Evolutionary conservation across 768 basidiomycete species (phyloP).

Genomic region (Lactarius deliciosus): DNA sequence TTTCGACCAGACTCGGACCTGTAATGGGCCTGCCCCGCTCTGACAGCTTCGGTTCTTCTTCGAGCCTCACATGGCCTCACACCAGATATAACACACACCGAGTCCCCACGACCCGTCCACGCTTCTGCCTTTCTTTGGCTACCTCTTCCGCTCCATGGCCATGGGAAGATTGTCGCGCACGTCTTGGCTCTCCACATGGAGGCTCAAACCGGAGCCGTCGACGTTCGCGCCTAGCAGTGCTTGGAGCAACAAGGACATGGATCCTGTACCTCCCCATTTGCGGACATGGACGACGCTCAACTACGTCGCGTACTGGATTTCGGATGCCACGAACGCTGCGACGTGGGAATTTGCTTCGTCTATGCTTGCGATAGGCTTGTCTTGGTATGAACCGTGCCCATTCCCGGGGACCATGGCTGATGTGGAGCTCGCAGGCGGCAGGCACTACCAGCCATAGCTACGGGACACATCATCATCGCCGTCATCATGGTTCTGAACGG

Average conservation of each 20-base stretch:
- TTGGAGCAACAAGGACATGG: conserved; percentile 78
- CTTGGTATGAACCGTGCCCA: conserved; percentile 47
- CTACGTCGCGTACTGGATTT: conserved; percentile 62
- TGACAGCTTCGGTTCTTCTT: not conserved
- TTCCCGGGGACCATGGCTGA: not conserved
- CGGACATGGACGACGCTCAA: conserved; percentile 71
- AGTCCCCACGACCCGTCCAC: not conserved
- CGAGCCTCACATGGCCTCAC: not conserved
- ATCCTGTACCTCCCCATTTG: conserved; percentile 59
- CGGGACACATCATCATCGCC: conserved; percentile 72
- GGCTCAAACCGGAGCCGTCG: conserved; percentile 50
- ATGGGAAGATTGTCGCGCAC: conserved; percentile 5
- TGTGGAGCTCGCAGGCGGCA: conserved; percentile 48
- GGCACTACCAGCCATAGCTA: conserved; percentile 65
- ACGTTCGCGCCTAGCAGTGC: conserved; percentile 56
- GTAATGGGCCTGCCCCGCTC: no score
- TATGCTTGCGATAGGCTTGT: conserved; percentile 72
- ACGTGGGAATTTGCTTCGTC: conserved; percentile 65
- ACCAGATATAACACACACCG: not conserved
- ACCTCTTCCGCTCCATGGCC: not conserved
- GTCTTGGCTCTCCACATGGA: conserved; percentile 43
- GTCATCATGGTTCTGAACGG: conserved; percentile 77
- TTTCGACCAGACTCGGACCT: no score
- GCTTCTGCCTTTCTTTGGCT: conserved; percentile 2
- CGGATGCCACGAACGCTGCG: conserved; percentile 34